Evolutionary conservation across 176 grass and related monocot species (phyloP).

Genomic region (Oryza nivara): DNA sequence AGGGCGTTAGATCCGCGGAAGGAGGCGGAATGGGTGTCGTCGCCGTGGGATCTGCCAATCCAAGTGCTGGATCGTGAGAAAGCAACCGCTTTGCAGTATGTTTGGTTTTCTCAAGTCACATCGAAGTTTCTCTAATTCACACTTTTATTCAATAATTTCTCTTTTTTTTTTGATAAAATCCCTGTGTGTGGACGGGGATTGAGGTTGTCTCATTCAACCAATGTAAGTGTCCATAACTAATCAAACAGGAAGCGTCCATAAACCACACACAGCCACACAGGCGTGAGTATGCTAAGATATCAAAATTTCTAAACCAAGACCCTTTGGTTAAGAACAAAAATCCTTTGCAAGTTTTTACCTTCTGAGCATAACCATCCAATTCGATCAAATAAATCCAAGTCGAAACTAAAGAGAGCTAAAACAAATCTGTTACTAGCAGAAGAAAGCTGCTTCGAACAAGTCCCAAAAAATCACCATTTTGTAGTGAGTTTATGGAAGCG

Average conservation of each 20-base stretch:
- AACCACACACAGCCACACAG: not conserved
- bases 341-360: not conserved
- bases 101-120: no score
- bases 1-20: conserved; percentile 15
- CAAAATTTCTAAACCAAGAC: not conserved
- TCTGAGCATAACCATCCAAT: not conserved
- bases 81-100: not conserved
- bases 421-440: not conserved
- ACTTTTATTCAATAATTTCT: no score
- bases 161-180: not conserved
- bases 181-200: not conserved
- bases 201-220: not conserved
- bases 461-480: not conserved
- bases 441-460: not conserved
- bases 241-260: not conserved
- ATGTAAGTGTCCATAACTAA: not conserved
- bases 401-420: not conserved
- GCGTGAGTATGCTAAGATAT: not conserved
- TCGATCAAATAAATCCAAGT: not conserved
- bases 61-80: conserved; percentile 60
- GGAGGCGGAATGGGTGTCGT: conserved; percentile 87
- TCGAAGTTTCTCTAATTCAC: no score
- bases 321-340: not conserved
- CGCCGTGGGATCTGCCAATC: conserved; percentile 67
- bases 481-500: not conserved